Evolutionary conservation across 2,329 filamentous ascomycete species (phyloP).

Genomic region (Colletotrichum falcatum): DNA sequence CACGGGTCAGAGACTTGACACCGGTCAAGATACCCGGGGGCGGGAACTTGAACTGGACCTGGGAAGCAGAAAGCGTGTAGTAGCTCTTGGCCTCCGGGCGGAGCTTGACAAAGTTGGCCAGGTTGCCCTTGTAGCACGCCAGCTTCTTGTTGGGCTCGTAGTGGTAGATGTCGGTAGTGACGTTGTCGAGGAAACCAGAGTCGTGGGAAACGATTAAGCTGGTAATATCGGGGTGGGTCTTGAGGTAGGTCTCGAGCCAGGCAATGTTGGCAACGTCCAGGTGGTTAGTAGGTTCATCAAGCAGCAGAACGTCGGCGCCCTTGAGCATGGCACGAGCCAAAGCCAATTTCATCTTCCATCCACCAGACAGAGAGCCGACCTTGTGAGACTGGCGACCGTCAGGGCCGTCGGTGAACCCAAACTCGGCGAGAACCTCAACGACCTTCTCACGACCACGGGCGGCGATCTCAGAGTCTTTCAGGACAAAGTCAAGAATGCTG

Average conservation of each 20-base stretch:
- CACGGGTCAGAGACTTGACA: conserved; percentile 93
- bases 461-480: conserved; percentile 88
- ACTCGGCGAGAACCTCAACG: conserved; percentile 84
- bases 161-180: conserved; percentile 99
- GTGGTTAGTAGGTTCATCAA: conserved; percentile 99
- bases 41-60: conserved; percentile 98
- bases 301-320: conserved; percentile 93
- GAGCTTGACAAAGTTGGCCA: conserved; percentile 85
- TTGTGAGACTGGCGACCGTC: conserved; percentile 89
- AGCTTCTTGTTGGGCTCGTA: conserved; percentile 98
- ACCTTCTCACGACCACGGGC: conserved; percentile 85
- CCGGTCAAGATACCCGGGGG: conserved; percentile 93
- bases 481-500: conserved; percentile 92
- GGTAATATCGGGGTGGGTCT: conserved; percentile 95
- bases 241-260: conserved; percentile 96
- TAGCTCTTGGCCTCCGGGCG: conserved; percentile 97
- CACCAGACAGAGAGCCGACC: conserved; percentile 94
- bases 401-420: conserved; percentile 92
- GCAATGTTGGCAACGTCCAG: conserved; percentile 95
- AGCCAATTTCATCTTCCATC: conserved; percentile 99
- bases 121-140: conserved; percentile 84
- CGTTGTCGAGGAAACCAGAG: conserved; percentile 95
- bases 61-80: conserved; percentile 91
- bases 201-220: conserved; percentile 99
- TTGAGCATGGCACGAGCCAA: conserved; percentile 96